These are phyloP conservation scores for Mortierella sp. DNA, from an alignment of 371 early-diverging fungal genomes.

Conservation along the genomic window DNA sequence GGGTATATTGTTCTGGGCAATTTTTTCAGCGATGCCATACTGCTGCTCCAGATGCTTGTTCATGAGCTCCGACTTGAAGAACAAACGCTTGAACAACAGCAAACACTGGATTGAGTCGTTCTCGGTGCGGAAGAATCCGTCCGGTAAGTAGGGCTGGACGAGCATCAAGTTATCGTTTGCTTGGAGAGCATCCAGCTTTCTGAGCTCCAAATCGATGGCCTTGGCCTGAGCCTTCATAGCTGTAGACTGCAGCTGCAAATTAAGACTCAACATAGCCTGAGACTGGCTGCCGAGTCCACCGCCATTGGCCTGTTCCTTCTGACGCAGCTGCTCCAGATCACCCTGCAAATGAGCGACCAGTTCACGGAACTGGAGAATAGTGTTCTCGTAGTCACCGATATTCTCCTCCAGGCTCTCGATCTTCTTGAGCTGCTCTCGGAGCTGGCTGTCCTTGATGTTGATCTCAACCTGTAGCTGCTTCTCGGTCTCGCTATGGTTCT, in stretches of 20 bases:
- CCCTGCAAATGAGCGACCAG: slow-evolving; percentile 81
- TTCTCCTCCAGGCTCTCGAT: slow-evolving; percentile 82
- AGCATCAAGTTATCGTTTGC: slow-evolving; percentile 80
- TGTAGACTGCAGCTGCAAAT: slow-evolving; percentile 81
- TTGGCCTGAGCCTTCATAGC: slow-evolving; percentile 89
- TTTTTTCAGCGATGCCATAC: slow-evolving; percentile 67
- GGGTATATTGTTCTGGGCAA: slow-evolving; percentile 60
- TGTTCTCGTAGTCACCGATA: slow-evolving; percentile 86
- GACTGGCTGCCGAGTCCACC: slow-evolving; percentile 72
- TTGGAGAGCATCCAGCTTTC: slow-evolving; percentile 86
- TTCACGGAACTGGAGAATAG: slow-evolving; percentile 88
- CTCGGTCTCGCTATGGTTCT: slow-evolving; percentile 88
- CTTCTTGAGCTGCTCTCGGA: slow-evolving; percentile 70
- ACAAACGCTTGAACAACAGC: slow-evolving; percentile 81
- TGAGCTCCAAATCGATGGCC: slow-evolving; percentile 89
- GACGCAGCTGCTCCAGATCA: slow-evolving; percentile 76
- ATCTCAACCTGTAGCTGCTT: slow-evolving; percentile 88
- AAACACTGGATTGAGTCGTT: slow-evolving; percentile 81
- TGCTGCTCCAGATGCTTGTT: slow-evolving; percentile 81
- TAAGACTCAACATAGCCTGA: slow-evolving; percentile 88
- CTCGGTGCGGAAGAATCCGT: slow-evolving; percentile 84
- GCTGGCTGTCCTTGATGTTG: slow-evolving; percentile 76
- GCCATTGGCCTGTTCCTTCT: slow-evolving; percentile 66
- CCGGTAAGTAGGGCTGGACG: slow-evolving; percentile 86
- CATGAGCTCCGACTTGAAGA: slow-evolving; percentile 83